A percentile compares a stretch with the other conserved stretches of the same genome.
phyloP scores from a whole-genome alignment of 768 basidiomycete species.

The Solioccasus polychromus region DNA sequence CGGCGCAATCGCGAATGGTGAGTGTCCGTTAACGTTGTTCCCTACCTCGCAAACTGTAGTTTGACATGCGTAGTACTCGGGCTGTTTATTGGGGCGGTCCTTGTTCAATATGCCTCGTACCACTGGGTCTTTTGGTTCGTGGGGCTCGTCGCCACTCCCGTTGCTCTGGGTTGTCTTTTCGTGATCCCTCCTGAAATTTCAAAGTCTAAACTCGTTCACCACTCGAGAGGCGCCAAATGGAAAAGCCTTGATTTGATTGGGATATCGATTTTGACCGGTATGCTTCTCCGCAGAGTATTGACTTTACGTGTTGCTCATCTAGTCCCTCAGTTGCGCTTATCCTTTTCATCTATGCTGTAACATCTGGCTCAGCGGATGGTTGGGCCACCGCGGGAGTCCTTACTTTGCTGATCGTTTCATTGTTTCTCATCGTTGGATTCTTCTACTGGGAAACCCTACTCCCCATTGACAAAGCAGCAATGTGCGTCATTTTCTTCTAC shows the following conservation, averaged over 20 bases:
- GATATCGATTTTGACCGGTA: conserved; percentile 37
- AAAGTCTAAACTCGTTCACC: not conserved
- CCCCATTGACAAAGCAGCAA: conserved; percentile 39
- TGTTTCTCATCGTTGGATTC: conserved; percentile 40
- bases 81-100: conserved; percentile 41
- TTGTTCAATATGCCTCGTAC: conserved; percentile 41
- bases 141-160: conserved; percentile 36
- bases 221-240: conserved; percentile 17
- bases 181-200: conserved; percentile 31
- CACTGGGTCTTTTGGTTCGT: conserved; percentile 52
- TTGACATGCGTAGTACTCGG: conserved; percentile 36
- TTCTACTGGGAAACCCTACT: conserved; percentile 49
- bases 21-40: conserved; percentile 20
- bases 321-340: conserved; percentile 31
- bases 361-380: conserved; percentile 45
- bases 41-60: not conserved
- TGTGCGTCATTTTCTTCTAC: conserved; percentile 30
- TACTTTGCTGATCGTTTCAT: conserved; percentile 44
- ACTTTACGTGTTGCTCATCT: not conserved
- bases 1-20: too few relatives aligned
- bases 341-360: conserved; percentile 43
- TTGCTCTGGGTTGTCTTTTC: conserved; percentile 31
- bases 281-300: not conserved
- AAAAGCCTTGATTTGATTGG: conserved; percentile 40
- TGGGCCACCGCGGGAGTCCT: conserved; percentile 48